Conservation (phyloP, 805 yeast genomes). For the Saccharomycopsis fermentans region DNA sequence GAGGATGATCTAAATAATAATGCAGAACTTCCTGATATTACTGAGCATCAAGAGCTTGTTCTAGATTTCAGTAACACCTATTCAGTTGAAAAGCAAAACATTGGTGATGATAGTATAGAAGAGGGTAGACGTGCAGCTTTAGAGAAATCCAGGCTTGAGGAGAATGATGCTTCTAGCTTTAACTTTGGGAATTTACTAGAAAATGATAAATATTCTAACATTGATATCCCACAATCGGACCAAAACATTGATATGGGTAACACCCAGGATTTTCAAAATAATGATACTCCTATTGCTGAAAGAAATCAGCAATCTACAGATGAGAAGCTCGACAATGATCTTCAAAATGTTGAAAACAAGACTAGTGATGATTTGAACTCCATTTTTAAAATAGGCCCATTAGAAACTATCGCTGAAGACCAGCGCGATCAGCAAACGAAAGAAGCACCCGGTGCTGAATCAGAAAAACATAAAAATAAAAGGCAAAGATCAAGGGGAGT, state of each 20-base stretch:
- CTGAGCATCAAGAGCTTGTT: conserved; percentile 5
- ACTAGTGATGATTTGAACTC: background rate
- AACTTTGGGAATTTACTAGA: background rate
- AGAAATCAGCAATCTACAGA: background rate
- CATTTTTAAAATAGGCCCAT: conserved; percentile 20
- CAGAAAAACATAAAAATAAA: background rate
- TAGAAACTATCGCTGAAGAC: conserved; percentile 16
- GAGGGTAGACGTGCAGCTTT: background rate
- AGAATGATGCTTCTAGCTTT: background rate
- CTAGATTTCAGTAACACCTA: conserved; percentile 10
- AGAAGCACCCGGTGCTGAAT: too few species aligned
- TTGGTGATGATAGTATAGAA: background rate
- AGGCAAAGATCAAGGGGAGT: background rate
- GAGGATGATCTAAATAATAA: background rate
- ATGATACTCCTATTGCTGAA: conserved; percentile 7
- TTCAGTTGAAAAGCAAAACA: background rate
- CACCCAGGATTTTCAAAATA: conserved; percentile 20
- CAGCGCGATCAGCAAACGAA: background rate
- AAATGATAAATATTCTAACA: background rate
- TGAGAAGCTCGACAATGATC: background rate
- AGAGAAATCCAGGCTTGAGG: background rate
- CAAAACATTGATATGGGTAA: conserved; percentile 26
- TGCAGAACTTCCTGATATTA: background rate
- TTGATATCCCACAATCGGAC: background rate
- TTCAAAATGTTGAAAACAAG: background rate